These are phyloP conservation scores for Pseudognaphalium luteoalbum DNA, from an alignment of 129 eudicot species.

Conservation along the genomic window DNA sequence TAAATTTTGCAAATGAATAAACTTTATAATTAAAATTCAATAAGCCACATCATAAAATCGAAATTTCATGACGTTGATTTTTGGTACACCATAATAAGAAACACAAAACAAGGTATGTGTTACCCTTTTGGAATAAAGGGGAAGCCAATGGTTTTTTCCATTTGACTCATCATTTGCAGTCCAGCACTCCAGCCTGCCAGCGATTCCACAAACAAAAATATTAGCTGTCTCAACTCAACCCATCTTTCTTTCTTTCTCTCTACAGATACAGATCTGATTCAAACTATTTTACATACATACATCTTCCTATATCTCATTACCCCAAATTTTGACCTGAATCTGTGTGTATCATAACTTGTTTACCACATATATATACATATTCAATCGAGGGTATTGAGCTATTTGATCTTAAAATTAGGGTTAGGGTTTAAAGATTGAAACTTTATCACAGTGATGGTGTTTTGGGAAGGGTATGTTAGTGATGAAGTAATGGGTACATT, in stretches of 20 bases:
- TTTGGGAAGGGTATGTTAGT: constrained; percentile 82
- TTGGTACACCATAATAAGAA: not conserved
- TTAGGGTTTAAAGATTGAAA: constrained; percentile 19
- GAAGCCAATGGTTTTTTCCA: constrained; percentile 23
- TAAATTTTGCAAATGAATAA: no score
- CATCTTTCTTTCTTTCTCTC: not conserved
- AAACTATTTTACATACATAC: not conserved
- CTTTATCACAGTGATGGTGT: constrained; percentile 52
- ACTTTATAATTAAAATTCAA: no score
- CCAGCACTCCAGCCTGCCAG: constrained; percentile 14
- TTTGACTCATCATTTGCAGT: not conserved
- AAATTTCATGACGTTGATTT: no score
- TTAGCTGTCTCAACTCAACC: constrained; percentile 23
- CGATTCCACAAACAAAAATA: constrained; percentile 29
- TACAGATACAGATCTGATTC: constrained; percentile 37
- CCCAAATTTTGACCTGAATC: constrained; percentile 14
- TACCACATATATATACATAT: not conserved
- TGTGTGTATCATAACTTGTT: not conserved
- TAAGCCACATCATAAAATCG: no score
- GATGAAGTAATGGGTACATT: constrained; percentile 87
- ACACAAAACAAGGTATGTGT: not conserved
- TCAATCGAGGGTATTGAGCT: constrained; percentile 8
- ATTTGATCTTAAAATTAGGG: not conserved
- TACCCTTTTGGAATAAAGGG: not conserved
- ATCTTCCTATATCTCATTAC: not conserved